Conservation (phyloP, 225 moss, liverwort and hornwort species). For the Anthoceros angustus region DNA sequence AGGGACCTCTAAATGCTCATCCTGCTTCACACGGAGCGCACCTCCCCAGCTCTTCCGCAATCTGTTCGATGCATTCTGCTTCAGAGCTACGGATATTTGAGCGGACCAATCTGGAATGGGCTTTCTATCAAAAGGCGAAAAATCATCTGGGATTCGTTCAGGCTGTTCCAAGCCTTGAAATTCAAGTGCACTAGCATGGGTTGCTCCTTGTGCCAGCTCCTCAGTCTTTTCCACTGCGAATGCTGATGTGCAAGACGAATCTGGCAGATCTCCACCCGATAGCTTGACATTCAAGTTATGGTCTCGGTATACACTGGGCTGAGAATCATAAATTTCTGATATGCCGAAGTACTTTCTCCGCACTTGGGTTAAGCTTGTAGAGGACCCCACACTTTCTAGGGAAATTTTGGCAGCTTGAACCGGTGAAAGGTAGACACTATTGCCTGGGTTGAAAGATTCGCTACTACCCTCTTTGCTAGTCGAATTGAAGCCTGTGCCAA, state of each 20-base stretch:
- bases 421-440: too few relatives aligned
- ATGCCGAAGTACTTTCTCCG: neutral
- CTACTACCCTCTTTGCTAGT: too few relatives aligned
- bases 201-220: too few relatives aligned
- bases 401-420: neutral
- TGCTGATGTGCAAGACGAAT: too few relatives aligned
- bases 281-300: neutral
- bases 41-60: slow-evolving; percentile 1
- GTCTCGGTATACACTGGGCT: neutral
- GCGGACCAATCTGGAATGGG: slow-evolving; percentile 1
- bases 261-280: too few relatives aligned
- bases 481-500: too few relatives aligned
- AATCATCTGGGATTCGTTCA: neutral
- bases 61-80: neutral
- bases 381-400: neutral
- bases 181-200: neutral
- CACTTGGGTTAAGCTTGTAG: neutral
- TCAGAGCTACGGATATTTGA: neutral
- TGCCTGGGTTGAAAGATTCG: too few relatives aligned
- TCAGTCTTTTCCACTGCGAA: too few relatives aligned
- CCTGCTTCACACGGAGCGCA: slow-evolving; percentile 2
- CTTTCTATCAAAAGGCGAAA: neutral
- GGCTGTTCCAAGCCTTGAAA: neutral
- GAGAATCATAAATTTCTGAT: neutral
- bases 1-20: neutral